Evolutionary conservation across 352 stramenopile genomes (phyloP).

Genomic region (Phytophthora meadii): DNA sequence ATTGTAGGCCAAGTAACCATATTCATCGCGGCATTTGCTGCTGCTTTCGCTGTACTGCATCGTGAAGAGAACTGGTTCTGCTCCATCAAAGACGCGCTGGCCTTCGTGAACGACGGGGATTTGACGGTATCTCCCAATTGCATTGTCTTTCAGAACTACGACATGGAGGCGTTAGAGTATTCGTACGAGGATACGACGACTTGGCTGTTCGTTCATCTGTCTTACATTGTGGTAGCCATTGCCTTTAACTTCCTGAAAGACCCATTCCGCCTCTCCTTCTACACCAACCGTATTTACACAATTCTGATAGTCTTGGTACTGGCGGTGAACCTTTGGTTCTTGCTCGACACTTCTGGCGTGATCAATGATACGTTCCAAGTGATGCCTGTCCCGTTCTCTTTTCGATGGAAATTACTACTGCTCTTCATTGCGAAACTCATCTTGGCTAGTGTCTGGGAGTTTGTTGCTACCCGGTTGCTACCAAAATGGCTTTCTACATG

Average conservation of each 20-base stretch:
- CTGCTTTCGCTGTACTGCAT: slow-evolving; percentile 35
- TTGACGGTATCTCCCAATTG: slow-evolving; percentile 32
- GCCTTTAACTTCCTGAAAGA: slow-evolving; percentile 67
- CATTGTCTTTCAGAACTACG: slow-evolving; percentile 46
- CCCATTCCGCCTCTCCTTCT: slow-evolving; percentile 54
- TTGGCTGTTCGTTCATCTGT: slow-evolving; percentile 67
- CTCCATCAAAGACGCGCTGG: slow-evolving; percentile 36
- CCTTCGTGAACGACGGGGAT: slow-evolving; percentile 30
- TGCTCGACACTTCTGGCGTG: slow-evolving; percentile 45
- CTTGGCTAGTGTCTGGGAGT: slow-evolving; percentile 33
- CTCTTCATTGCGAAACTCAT: slow-evolving; percentile 51
- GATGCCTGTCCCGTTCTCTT: slow-evolving; percentile 45
- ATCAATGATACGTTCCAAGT: slow-evolving; percentile 58
- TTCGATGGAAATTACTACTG: slow-evolving; percentile 49
- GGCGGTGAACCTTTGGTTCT: slow-evolving; percentile 58
- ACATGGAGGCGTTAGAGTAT: slow-evolving; percentile 43
- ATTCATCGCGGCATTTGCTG: slow-evolving; percentile 58
- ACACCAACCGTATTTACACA: slow-evolving; percentile 54
- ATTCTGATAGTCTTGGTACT: slow-evolving; percentile 32
- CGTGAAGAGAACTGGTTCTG: slow-evolving; percentile 58
- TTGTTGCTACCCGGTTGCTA: slow-evolving; percentile 33
- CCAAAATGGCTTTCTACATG: slow-evolving; percentile 7
- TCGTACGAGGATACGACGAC: slow-evolving; percentile 59
- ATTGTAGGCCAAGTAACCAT: slow-evolving; percentile 55
- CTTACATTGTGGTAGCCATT: slow-evolving; percentile 57